Percentiles rank a stretch among this genome's conserved stretches.
These are phyloP conservation scores for Antitrichia curtipendula DNA, from an alignment of 225 moss, liverwort and hornwort genomes.

Conservation along the genomic window DNA sequence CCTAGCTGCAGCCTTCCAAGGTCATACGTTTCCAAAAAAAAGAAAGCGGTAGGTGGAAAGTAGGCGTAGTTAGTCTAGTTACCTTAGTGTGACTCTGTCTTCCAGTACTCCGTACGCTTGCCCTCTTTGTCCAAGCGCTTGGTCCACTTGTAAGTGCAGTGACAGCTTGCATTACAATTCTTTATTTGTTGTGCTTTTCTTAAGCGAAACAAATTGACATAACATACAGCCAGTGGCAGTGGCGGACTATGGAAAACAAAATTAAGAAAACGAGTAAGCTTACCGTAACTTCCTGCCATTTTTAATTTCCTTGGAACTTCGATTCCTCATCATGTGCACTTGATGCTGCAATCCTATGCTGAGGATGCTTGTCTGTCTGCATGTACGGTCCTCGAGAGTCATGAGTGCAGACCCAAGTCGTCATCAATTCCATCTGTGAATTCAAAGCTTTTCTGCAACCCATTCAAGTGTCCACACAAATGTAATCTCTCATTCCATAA, in stretches of 20 bases:
- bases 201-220: neutral
- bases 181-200: neutral
- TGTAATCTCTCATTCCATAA: neutral
- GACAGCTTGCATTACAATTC: neutral
- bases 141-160: neutral
- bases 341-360: no score
- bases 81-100: neutral
- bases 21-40: no score
- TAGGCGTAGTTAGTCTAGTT: neutral
- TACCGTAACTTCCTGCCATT: no score
- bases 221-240: no score
- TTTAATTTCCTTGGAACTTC: neutral
- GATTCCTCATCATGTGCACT: neutral
- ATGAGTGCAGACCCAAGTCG: neutral
- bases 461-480: neutral
- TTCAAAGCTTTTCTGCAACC: no score
- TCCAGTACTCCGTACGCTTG: neutral
- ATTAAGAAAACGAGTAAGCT: neutral
- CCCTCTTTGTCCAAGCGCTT: neutral
- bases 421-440: neutral
- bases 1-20: no score
- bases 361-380: no score
- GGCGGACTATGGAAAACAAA: no score
- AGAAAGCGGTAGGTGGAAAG: fast-evolving
- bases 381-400: no score